phyloP scores from a whole-genome alignment of 306 rosid genomes.

The Vigna reflexopilosa region DNA sequence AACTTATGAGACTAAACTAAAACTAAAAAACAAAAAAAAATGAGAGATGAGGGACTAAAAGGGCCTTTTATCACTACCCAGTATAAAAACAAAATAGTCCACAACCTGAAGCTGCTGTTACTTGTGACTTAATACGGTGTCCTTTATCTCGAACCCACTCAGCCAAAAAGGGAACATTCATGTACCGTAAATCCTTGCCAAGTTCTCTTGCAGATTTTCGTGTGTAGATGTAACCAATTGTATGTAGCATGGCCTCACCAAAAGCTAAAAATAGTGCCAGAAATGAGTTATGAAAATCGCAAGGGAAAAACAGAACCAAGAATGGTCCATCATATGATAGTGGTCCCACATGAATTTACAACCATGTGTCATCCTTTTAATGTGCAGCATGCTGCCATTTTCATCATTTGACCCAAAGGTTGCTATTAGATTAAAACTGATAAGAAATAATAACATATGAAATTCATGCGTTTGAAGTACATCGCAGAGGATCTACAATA shows the following conservation, averaged over 20 bases:
- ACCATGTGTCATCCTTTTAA: background rate
- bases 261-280: constrained; percentile 65
- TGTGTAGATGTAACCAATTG: constrained; percentile 93
- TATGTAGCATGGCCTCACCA: constrained; percentile 98
- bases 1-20: background rate
- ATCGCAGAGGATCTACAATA: background rate
- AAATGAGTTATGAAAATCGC: constrained; percentile 28
- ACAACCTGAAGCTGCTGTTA: constrained; percentile 95
- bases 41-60: background rate
- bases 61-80: background rate
- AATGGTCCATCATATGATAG: background rate
- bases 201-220: constrained; percentile 84
- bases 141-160: constrained; percentile 99
- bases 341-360: constrained; percentile 1
- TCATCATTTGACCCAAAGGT: background rate
- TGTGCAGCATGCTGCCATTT: background rate
- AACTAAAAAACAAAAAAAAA: background rate
- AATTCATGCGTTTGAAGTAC: background rate
- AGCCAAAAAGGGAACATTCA: constrained; percentile 95
- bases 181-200: constrained; percentile 75
- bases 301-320: constrained; percentile 24
- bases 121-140: constrained; percentile 94
- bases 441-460: background rate
- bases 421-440: constrained; percentile 2
- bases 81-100: constrained; percentile 25